A percentile compares a stretch with the other conserved stretches of the same genome.
These are phyloP conservation scores for Adansonia digitata DNA, from an alignment of 345 rosid genomes.

Conservation along the genomic window DNA sequence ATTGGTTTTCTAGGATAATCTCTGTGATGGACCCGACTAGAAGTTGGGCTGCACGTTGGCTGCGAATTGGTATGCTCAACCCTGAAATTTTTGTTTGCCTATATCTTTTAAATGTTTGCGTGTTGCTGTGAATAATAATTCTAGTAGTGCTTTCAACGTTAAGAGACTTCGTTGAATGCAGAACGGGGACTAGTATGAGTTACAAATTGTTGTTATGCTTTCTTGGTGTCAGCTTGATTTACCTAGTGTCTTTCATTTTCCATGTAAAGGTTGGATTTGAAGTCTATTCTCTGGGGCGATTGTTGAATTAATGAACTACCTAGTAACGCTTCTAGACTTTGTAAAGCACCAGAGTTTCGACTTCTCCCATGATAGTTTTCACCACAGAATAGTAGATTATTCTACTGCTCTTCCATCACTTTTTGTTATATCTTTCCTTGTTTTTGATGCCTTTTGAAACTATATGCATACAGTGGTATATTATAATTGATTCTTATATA, in stretches of 20 bases:
- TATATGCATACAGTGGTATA: background rate
- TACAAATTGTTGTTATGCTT: background rate
- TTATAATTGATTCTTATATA: background rate
- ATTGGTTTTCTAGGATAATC: slow-evolving; percentile 50
- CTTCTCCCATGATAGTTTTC: background rate
- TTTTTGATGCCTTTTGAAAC: background rate
- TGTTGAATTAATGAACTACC: background rate
- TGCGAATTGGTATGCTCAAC: slow-evolving; percentile 65
- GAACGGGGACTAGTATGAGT: background rate
- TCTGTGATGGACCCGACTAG: slow-evolving; percentile 92
- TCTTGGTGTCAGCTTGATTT: background rate
- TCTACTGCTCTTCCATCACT: background rate
- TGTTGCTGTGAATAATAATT: background rate
- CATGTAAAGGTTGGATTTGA: background rate
- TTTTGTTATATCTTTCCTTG: background rate
- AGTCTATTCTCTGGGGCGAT: background rate
- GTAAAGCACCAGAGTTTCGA: background rate
- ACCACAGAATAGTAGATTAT: background rate
- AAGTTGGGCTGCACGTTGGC: slow-evolving; percentile 99
- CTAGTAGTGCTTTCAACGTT: background rate
- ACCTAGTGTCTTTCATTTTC: background rate
- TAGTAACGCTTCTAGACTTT: background rate
- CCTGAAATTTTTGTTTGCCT: background rate
- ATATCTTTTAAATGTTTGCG: background rate
- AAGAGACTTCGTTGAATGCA: background rate